Conservation (phyloP, 768 basidiomycete species). For the Suillus bovinus region DNA sequence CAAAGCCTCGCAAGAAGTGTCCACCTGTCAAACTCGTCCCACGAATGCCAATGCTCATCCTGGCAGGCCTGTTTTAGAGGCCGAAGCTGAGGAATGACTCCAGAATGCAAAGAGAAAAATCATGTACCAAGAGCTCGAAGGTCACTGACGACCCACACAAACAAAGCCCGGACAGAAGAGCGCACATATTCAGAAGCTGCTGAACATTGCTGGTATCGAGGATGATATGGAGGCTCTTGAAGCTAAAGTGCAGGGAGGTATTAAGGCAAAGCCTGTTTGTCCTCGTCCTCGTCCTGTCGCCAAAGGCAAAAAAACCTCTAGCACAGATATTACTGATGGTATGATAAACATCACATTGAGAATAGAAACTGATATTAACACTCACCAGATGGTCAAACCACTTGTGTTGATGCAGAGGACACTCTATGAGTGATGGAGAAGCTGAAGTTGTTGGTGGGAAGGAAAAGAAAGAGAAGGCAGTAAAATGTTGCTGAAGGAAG, state of each 20-base stretch:
- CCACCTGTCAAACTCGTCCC: not conserved
- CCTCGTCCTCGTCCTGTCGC: constrained; percentile 2
- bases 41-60: constrained; percentile 10
- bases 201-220: too few species aligned
- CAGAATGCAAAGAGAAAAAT: constrained; percentile 1
- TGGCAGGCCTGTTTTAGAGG: constrained; percentile 6
- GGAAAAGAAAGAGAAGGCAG: not conserved
- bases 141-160: too few species aligned
- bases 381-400: not conserved
- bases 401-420: not conserved
- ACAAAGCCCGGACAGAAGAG: too few species aligned
- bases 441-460: not conserved
- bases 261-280: constrained; percentile 2
- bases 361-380: not conserved
- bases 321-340: not conserved
- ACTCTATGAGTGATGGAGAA: not conserved
- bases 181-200: too few species aligned
- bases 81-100: constrained; percentile 11
- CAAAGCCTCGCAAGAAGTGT: not conserved
- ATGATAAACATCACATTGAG: not conserved
- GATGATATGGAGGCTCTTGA: too few species aligned
- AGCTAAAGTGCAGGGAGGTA: not conserved
- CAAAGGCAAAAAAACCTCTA: not conserved
- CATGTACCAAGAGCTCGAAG: not conserved
- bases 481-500: not conserved